Percentiles rank a stretch among this genome's conserved stretches.
These are phyloP conservation scores for Colletotrichum musicola DNA, from an alignment of 2,329 filamentous ascomycete genomes.

Conservation along the genomic window DNA sequence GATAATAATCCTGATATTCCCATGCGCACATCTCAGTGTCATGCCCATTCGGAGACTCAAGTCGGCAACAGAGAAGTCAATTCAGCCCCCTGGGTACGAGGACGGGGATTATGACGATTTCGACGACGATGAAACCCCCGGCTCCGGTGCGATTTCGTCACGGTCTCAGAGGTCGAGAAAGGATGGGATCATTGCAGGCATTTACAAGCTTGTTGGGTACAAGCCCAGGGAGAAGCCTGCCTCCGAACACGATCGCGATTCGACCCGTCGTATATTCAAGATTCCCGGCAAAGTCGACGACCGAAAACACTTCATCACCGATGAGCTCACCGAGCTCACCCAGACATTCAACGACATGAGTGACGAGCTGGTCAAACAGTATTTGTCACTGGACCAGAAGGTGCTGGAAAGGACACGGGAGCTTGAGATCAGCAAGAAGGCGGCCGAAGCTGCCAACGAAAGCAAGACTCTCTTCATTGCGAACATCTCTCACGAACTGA, in stretches of 20 bases:
- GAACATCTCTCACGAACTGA: constrained; percentile 89
- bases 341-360: constrained; percentile 94
- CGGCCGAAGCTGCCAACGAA: constrained; percentile 93
- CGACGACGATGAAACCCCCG: constrained; percentile 59
- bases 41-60: constrained; percentile 83
- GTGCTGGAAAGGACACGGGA: constrained; percentile 86
- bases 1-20: constrained; percentile 78
- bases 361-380: constrained; percentile 89
- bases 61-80: constrained; percentile 79
- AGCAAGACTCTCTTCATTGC: constrained; percentile 98
- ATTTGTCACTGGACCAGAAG: constrained; percentile 84
- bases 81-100: constrained; percentile 73
- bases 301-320: constrained; percentile 79
- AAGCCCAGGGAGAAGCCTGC: constrained; percentile 41
- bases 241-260: constrained; percentile 53
- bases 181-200: constrained; percentile 41
- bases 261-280: constrained; percentile 74
- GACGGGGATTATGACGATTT: constrained; percentile 57
- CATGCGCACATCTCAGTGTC: constrained; percentile 85
- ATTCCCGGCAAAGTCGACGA: constrained; percentile 88
- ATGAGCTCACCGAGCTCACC: constrained; percentile 88
- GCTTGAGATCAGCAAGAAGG: constrained; percentile 89
- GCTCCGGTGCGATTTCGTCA: constrained; percentile 52
- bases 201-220: constrained; percentile 40
- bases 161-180: constrained; percentile 59